phyloP scores from a whole-genome alignment of 345 rosid species.

The Lenwebbia sp. region DNA sequence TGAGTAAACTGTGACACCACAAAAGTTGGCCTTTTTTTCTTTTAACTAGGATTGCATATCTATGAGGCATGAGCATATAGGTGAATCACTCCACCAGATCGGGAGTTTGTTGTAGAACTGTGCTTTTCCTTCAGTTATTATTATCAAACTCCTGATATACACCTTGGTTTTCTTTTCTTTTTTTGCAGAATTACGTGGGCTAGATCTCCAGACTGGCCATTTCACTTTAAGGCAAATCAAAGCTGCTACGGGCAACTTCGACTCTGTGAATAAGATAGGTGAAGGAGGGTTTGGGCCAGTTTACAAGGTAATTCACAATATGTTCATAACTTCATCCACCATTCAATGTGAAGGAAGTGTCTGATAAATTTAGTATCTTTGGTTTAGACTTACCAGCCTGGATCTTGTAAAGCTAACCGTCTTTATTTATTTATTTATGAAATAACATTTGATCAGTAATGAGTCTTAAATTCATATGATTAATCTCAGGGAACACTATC shows the following conservation, averaged over 20 bases:
- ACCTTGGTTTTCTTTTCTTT: not conserved
- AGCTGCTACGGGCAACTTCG: slow-evolving; percentile 69
- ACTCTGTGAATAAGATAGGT: slow-evolving; percentile 67
- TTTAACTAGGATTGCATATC: not conserved
- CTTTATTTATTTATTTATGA: not conserved
- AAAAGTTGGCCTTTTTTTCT: not conserved
- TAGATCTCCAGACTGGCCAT: slow-evolving; percentile 73
- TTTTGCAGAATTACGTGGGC: slow-evolving; percentile 42
- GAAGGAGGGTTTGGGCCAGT: slow-evolving; percentile 97
- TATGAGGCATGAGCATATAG: not conserved
- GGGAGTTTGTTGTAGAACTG: not conserved
- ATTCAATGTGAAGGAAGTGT: not conserved
- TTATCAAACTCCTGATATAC: not conserved
- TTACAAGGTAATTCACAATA: slow-evolving; percentile 43
- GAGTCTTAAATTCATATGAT: not conserved
- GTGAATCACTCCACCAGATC: not conserved
- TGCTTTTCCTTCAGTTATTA: not conserved
- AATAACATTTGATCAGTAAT: not conserved
- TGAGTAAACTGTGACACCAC: not conserved
- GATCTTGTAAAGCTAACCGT: not conserved
- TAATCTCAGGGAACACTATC: slow-evolving; percentile 34
- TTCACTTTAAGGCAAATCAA: slow-evolving; percentile 78
- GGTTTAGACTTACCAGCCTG: not conserved
- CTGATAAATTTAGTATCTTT: not conserved
- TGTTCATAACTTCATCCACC: not conserved